Evolutionary conservation across 768 basidiomycete species (phyloP).

Genomic region (Boletellus emodensis): DNA sequence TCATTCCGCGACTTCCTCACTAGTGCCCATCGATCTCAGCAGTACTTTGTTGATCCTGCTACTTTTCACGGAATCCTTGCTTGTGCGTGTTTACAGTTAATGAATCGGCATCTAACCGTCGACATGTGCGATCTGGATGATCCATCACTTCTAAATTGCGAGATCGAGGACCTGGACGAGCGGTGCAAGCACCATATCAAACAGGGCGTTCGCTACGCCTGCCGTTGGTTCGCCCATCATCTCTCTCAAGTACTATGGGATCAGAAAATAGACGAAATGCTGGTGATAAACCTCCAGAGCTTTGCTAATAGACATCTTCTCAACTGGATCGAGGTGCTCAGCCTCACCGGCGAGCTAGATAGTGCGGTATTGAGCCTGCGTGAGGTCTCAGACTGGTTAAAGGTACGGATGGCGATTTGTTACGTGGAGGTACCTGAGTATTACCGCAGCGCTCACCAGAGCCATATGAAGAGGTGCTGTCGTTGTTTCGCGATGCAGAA

Average conservation of each 20-base stretch:
- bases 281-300: slow-evolving; percentile 7
- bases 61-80: slow-evolving; percentile 13
- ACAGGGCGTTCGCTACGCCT: slow-evolving; percentile 17
- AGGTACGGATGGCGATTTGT: slow-evolving; percentile 1
- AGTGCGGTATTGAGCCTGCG: slow-evolving; percentile 13
- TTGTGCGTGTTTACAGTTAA: slow-evolving; percentile 13
- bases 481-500: slow-evolving; percentile 13
- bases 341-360: slow-evolving; percentile 14
- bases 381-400: slow-evolving; percentile 10
- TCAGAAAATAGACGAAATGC: background rate
- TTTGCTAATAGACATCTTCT: slow-evolving; percentile 10
- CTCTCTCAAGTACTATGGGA: slow-evolving; percentile 10
- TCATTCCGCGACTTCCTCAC: slow-evolving; percentile 23
- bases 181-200: slow-evolving; percentile 11
- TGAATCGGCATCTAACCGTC: slow-evolving; percentile 10
- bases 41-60: slow-evolving; percentile 11
- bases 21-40: slow-evolving; percentile 8
- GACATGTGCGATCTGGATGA: slow-evolving; percentile 15
- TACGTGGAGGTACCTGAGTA: background rate
- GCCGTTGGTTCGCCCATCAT: slow-evolving; percentile 19
- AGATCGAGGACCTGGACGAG: slow-evolving; percentile 11
- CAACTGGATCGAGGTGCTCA: slow-evolving; percentile 20
- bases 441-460: slow-evolving; percentile 6
- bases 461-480: slow-evolving; percentile 6
- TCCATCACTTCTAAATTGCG: slow-evolving; percentile 9